Evolutionary conservation across 2,329 filamentous ascomycete species (phyloP).

Genomic region (Aspergillus neotritici): DNA sequence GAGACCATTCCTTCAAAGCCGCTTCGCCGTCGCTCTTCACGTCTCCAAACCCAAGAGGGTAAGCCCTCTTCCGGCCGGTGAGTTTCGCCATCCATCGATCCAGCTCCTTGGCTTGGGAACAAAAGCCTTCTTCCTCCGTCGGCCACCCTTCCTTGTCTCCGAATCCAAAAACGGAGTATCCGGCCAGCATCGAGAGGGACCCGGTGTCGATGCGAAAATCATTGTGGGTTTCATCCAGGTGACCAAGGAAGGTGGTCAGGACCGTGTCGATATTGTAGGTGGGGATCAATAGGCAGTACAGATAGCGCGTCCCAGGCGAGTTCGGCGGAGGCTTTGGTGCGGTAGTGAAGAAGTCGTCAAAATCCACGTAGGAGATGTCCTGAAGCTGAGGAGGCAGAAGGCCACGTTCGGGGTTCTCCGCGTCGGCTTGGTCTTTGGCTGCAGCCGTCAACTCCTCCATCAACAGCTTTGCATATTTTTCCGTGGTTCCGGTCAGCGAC

Average conservation of each 20-base stretch:
- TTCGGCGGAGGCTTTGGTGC: constrained; percentile 58
- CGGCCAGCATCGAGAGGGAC: constrained; percentile 67
- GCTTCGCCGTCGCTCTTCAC: constrained; percentile 65
- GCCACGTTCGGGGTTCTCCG: constrained; percentile 22
- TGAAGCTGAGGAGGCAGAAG: constrained; percentile 58
- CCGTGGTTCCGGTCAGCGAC: constrained; percentile 77
- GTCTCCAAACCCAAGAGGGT: constrained; percentile 82
- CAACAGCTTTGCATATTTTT: constrained; percentile 63
- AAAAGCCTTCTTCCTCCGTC: constrained; percentile 83
- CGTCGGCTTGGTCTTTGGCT: constrained; percentile 22
- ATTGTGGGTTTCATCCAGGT: constrained; percentile 86
- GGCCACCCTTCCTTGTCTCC: constrained; percentile 91
- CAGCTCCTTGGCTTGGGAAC: constrained; percentile 81
- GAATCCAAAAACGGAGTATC: constrained; percentile 91
- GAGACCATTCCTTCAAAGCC: constrained; percentile 69
- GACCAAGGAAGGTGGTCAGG: constrained; percentile 78
- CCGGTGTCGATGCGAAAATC: constrained; percentile 95
- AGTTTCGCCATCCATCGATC: constrained; percentile 98
- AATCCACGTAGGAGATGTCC: constrained; percentile 80
- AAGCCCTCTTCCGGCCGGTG: constrained; percentile 78
- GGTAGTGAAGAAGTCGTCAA: constrained; percentile 85
- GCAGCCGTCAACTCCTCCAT: constrained; percentile 49
- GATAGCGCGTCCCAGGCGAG: constrained; percentile 51
- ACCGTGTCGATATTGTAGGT: constrained; percentile 95
- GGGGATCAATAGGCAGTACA: constrained; percentile 81